Evolutionary conservation across 139 green algal genomes (phyloP), one percentile per base, ranked within the genome.

Genomic region (Dunaliella primolecta): DNA sequence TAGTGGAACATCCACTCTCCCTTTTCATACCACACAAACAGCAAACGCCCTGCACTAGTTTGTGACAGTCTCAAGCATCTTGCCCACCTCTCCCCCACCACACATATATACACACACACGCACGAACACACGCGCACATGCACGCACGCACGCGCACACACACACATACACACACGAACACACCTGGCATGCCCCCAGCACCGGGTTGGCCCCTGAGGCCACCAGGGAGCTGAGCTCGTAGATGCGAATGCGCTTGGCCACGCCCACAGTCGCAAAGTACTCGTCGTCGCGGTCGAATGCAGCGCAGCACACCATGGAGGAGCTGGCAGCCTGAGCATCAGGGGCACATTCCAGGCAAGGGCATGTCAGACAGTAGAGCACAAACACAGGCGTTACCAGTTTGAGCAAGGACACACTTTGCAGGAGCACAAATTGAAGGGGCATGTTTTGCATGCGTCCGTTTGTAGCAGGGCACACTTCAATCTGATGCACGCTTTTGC

Each of bases 281-380:
- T 97, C 91, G 71, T 97, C 94, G 36, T 98, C 94, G 7, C 93
- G 84, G 89, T 98, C 95, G 86, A 98, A 98, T 1, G 91, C 93
- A 20, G 93, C 89, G 33, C 87, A 92, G 71, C 92, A 98, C 30
- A 98, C 92, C 90, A 98, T 96, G 82, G 81, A 75, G 1, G 84
- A 78, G 31, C 76, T 82, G 82, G 36, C 74, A 64, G 15, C 46
- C 46, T 64, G 46, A n/a, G n/a, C n/a, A n/a, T n/a, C n/a, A n/a
- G n/a, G n/a, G n/a, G n/a, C n/a, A n/a, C n/a, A n/a, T n/a, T n/a
- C n/a, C n/a, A n/a, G n/a, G n/a, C n/a, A n/a, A n/a, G n/a, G n/a
- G 56, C 56, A 72, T 72, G 56, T 21, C 15, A 72, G 56, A 72
- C 56, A 72, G 56, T 72, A 15, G 21, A 29, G 56, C 56, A 72